These are phyloP conservation scores for Ascomycota sp. DNA, from an alignment of 2,329 filamentous ascomycete species.

Conservation along the genomic window DNA sequence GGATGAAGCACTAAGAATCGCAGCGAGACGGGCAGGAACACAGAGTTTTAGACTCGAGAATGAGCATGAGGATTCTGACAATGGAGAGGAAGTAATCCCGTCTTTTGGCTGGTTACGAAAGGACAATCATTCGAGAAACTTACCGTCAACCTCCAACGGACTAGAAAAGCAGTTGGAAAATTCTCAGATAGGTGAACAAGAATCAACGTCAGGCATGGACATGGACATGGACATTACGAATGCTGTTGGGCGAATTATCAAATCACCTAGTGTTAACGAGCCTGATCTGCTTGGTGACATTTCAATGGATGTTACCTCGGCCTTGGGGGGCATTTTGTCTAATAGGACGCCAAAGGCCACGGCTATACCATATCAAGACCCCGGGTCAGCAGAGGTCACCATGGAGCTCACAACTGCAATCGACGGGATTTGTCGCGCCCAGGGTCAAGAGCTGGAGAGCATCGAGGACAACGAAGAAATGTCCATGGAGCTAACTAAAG, in stretches of 20 bases:
- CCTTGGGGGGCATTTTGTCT: slow-evolving; percentile 57
- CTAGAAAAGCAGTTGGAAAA: too few species aligned
- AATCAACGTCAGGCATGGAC: slow-evolving; percentile 7
- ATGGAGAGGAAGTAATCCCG: slow-evolving; percentile 49
- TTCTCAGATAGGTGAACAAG: too few species aligned
- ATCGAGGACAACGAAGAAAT: slow-evolving; percentile 41
- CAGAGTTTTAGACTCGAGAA: slow-evolving; percentile 36
- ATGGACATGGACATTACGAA: slow-evolving; percentile 32
- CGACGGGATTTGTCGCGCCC: slow-evolving; percentile 39
- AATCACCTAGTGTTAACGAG: slow-evolving; percentile 21
- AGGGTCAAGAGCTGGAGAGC: slow-evolving; percentile 13
- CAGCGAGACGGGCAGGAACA: slow-evolving; percentile 55
- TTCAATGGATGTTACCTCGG: slow-evolving; percentile 87
- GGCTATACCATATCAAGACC: slow-evolving; percentile 5
- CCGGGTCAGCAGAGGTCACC: slow-evolving; percentile 20
- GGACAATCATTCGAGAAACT: slow-evolving; percentile 12
- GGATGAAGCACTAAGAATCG: slow-evolving; percentile 59
- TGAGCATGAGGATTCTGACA: slow-evolving; percentile 33
- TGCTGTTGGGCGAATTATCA: slow-evolving; percentile 33
- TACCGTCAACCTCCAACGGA: too few species aligned
- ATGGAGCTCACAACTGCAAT: slow-evolving; percentile 77
- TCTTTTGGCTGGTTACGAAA: slow-evolving; percentile 59
- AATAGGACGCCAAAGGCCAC: slow-evolving; percentile 7
- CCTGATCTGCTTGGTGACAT: slow-evolving; percentile 40
- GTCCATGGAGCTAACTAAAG: slow-evolving; percentile 60